phyloP scores from a whole-genome alignment of 768 basidiomycete species.

The Psilocybe sp. region DNA sequence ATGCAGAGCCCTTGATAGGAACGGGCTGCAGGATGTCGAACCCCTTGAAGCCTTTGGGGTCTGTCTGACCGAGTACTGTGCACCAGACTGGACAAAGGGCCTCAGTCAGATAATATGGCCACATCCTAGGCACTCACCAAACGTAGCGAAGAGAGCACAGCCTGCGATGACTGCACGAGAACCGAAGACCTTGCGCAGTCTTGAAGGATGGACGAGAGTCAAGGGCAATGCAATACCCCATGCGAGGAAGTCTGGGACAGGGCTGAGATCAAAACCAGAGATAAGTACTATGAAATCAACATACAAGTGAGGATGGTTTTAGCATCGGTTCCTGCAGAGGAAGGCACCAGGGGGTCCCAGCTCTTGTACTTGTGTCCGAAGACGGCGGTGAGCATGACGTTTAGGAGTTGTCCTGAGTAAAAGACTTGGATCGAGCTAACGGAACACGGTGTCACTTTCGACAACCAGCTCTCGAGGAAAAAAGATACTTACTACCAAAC shows the following conservation, averaged over 20 bases:
- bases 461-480: too few relatives aligned
- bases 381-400: constrained; percentile 10
- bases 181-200: constrained; percentile 9
- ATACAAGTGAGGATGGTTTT: constrained; percentile 13
- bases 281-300: neutral
- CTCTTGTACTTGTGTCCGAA: constrained; percentile 9
- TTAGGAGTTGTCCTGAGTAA: constrained; percentile 10
- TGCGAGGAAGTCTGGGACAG: constrained; percentile 9
- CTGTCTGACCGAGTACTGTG: constrained; percentile 9
- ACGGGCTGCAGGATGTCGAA: constrained; percentile 8
- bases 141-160: constrained; percentile 9
- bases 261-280: neutral
- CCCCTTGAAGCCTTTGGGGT: constrained; percentile 12
- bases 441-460: neutral
- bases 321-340: constrained; percentile 14
- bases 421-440: constrained; percentile 12
- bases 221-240: constrained; percentile 10
- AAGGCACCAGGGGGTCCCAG: constrained; percentile 8
- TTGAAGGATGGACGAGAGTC: constrained; percentile 10
- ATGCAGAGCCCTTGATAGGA: constrained; percentile 7
- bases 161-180: constrained; percentile 8
- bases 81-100: constrained; percentile 9
- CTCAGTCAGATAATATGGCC: neutral
- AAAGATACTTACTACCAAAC: constrained; percentile 13
- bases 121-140: constrained; percentile 1